Conservation (phyloP, 2,329 filamentous ascomycete genomes). For the Pseudocercospora crystallina region DNA sequence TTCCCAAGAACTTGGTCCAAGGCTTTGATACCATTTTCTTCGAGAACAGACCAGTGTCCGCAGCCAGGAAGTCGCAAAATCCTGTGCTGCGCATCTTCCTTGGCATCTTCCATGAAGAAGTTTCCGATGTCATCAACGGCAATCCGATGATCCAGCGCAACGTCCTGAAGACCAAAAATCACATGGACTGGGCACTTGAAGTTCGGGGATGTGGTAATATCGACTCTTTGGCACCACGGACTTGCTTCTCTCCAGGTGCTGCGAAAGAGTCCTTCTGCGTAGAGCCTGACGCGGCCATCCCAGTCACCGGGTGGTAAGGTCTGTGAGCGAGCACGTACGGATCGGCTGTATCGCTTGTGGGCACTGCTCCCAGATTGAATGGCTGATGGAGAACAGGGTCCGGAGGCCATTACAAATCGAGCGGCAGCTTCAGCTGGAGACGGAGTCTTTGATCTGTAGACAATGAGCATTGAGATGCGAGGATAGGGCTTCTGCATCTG, state of each 20-base stretch:
- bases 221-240: slow-evolving; percentile 2
- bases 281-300: slow-evolving; percentile 53
- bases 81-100: slow-evolving; percentile 32
- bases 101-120: slow-evolving; percentile 40
- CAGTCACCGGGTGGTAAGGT: slow-evolving; percentile 45
- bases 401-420: slow-evolving; percentile 51
- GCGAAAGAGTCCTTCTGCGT: slow-evolving; percentile 51
- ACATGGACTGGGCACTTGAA: slow-evolving; percentile 55
- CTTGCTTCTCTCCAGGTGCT: slow-evolving; percentile 54
- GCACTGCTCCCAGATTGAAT: too few species aligned
- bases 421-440: slow-evolving; percentile 9
- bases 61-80: slow-evolving; percentile 50
- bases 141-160: slow-evolving; percentile 51
- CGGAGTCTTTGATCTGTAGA: background rate
- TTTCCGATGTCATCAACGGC: slow-evolving; percentile 54
- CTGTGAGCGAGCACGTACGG: slow-evolving; percentile 30
- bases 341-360: too few species aligned
- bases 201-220: slow-evolving; percentile 22
- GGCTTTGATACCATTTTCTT: slow-evolving; percentile 33
- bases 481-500: too few species aligned
- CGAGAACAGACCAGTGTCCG: slow-evolving; percentile 57
- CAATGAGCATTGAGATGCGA: background rate
- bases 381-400: slow-evolving; percentile 42
- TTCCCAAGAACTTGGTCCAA: slow-evolving; percentile 11
- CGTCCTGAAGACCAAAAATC: slow-evolving; percentile 54